A percentile compares a stretch with the other conserved stretches of the same genome.
phyloP scores from a whole-genome alignment of 768 basidiomycete genomes.

The Harrya chromipes region DNA sequence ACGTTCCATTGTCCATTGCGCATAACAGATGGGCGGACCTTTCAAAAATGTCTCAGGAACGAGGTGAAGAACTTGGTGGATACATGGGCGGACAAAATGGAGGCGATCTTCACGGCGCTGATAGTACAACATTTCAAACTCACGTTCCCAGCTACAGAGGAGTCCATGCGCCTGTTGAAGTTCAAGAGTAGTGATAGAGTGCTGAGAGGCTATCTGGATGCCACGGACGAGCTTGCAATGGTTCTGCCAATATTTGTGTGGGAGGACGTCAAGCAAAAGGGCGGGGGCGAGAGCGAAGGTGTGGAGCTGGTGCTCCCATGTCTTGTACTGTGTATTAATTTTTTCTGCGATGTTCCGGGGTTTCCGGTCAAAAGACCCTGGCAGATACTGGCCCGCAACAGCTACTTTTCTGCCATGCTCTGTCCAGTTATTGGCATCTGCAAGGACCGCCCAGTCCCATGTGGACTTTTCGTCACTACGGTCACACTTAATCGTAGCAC shows the following conservation, averaged over 20 bases:
- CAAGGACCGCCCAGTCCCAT: constrained; percentile 35
- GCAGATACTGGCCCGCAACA: constrained; percentile 6
- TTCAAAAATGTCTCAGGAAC: constrained; percentile 1
- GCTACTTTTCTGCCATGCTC: constrained; percentile 16
- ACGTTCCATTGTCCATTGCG: constrained; percentile 32
- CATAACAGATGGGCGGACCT: constrained; percentile 2
- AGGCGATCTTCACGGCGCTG: constrained; percentile 18
- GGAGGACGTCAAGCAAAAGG: constrained; percentile 16
- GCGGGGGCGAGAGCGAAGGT: constrained; percentile 18
- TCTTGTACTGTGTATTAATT: constrained; percentile 29
- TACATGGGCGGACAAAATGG: constrained; percentile 29
- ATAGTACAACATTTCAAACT: constrained; percentile 31
- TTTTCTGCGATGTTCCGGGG: constrained; percentile 27
- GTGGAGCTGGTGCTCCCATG: constrained; percentile 23
- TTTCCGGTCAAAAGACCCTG: constrained; percentile 18
- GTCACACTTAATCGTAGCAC: too few species aligned
- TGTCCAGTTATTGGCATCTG: constrained; percentile 12
- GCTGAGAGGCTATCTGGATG: constrained; percentile 21
- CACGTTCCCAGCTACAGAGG: constrained; percentile 23
- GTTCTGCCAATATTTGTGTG: constrained; percentile 12
- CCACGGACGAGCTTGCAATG: constrained; percentile 23
- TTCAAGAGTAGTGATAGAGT: constrained; percentile 9
- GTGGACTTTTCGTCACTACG: neutral
- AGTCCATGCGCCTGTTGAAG: constrained; percentile 12
- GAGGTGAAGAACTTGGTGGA: constrained; percentile 30